phyloP scores from a whole-genome alignment of 2,329 filamentous ascomycete genomes.

The Neocatenulostroma microsporum region DNA sequence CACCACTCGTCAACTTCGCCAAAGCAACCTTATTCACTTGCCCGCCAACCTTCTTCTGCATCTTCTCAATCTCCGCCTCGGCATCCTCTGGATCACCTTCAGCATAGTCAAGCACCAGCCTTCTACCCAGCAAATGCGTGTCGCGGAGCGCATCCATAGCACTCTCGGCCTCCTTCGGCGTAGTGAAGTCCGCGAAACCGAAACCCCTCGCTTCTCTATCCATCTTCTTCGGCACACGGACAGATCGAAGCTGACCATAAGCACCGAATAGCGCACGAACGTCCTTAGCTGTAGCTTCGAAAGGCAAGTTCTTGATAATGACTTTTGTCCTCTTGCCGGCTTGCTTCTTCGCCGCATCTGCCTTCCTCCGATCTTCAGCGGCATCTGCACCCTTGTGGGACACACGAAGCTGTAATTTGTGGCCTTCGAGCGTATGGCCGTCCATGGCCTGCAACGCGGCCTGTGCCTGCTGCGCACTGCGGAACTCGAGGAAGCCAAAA shows the following conservation, averaged over 20 bases:
- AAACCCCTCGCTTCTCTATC: constrained; percentile 83
- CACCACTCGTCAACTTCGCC: constrained; percentile 75
- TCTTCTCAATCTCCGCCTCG: constrained; percentile 91
- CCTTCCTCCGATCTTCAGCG: constrained; percentile 73
- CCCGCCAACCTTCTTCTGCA: constrained; percentile 89
- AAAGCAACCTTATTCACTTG: constrained; percentile 87
- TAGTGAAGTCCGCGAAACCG: constrained; percentile 94
- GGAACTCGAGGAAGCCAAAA: constrained; percentile 91
- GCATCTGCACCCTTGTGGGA: constrained; percentile 84
- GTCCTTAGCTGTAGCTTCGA: constrained; percentile 91
- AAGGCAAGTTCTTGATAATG: constrained; percentile 96
- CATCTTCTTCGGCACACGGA: constrained; percentile 92
- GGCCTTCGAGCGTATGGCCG: constrained; percentile 75
- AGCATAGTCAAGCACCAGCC: constrained; percentile 85
- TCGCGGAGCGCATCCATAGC: constrained; percentile 85
- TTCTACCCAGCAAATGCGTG: constrained; percentile 85
- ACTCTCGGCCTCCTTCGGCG: constrained; percentile 78
- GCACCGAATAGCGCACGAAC: constrained; percentile 75
- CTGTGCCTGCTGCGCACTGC: constrained; percentile 65
- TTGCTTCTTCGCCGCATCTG: constrained; percentile 74
- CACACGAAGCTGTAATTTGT: constrained; percentile 74
- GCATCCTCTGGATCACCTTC: constrained; percentile 82
- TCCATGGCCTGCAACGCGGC: constrained; percentile 81
- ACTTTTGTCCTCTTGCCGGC: constrained; percentile 78
- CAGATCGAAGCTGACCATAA: constrained; percentile 85